These are phyloP conservation scores for Aspergillus sp. DNA, from an alignment of 2,329 filamentous ascomycete species.

Conservation along the genomic window DNA sequence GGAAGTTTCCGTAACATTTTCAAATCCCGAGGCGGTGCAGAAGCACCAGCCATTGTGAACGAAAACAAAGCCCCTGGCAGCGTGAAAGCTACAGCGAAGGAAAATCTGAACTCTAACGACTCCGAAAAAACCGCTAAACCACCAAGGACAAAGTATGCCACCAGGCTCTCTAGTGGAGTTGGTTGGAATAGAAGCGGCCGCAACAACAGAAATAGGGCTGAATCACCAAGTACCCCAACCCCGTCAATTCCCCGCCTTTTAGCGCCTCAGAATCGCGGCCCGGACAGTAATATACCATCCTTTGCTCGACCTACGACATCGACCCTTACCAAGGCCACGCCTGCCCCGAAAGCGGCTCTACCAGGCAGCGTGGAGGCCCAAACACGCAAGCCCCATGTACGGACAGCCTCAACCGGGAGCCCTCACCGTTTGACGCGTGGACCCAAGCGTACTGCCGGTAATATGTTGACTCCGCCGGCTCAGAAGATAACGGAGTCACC, in stretches of 20 bases:
- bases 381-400: slow-evolving; percentile 8
- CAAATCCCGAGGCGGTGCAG: slow-evolving; percentile 9
- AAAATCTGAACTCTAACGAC: background rate
- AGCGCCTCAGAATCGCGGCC: background rate
- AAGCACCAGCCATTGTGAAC: background rate
- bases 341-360: background rate
- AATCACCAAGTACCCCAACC: background rate
- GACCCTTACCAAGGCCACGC: slow-evolving; percentile 16
- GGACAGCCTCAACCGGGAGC: slow-evolving; percentile 19
- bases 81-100: background rate
- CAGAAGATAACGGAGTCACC: background rate
- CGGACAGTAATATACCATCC: slow-evolving; percentile 12
- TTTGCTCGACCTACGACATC: slow-evolving; percentile 20
- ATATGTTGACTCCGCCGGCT: background rate
- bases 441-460: background rate
- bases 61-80: slow-evolving; percentile 1
- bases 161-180: slow-evolving; percentile 11
- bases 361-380: slow-evolving; percentile 4
- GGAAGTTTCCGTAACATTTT: slow-evolving; percentile 23
- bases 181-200: slow-evolving; percentile 14
- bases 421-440: slow-evolving; percentile 11
- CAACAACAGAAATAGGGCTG: slow-evolving; percentile 7
- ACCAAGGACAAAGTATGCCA: slow-evolving; percentile 2
- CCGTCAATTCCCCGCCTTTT: slow-evolving; percentile 6
- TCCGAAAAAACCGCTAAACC: slow-evolving; percentile 4